Percentiles rank a stretch among this genome's conserved stretches.
Evolutionary conservation across 176 grass and related monocot species (phyloP).

Genomic region (Leersia perrieri): DNA sequence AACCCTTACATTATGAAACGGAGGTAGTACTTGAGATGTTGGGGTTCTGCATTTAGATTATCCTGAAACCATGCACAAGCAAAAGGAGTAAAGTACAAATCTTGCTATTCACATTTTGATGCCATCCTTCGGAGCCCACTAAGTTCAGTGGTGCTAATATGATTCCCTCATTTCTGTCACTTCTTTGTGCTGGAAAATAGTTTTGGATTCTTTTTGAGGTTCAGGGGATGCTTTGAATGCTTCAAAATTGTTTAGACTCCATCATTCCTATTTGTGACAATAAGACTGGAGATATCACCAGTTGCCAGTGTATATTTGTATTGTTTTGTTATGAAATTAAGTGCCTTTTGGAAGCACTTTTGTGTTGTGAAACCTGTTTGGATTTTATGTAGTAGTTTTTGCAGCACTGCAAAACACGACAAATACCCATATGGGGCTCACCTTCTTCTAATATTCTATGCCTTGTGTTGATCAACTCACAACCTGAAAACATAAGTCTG

Average conservation of each 20-base stretch:
- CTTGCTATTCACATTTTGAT: background rate
- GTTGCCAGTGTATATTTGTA: background rate
- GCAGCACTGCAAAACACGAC: background rate
- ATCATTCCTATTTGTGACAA: background rate
- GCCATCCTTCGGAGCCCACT: background rate
- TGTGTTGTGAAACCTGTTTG: background rate
- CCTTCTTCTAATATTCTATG: background rate
- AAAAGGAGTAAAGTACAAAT: background rate
- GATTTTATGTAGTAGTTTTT: background rate
- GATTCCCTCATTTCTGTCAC: background rate
- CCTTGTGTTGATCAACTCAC: background rate
- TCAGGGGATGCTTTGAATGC: background rate
- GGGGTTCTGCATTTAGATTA: background rate
- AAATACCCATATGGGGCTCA: background rate
- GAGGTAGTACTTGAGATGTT: too few relatives aligned
- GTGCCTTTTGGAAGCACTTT: background rate
- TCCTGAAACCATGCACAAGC: background rate
- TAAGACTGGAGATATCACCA: background rate
- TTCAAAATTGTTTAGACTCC: background rate
- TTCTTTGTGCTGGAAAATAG: background rate
- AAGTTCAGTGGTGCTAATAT: background rate
- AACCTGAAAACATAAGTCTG: background rate
- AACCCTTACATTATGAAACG: too few relatives aligned
- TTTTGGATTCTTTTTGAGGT: background rate
- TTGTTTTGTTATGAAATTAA: background rate